Conservation (phyloP, 208 protist genomes). For the Leishmania guyanensis region DNA sequence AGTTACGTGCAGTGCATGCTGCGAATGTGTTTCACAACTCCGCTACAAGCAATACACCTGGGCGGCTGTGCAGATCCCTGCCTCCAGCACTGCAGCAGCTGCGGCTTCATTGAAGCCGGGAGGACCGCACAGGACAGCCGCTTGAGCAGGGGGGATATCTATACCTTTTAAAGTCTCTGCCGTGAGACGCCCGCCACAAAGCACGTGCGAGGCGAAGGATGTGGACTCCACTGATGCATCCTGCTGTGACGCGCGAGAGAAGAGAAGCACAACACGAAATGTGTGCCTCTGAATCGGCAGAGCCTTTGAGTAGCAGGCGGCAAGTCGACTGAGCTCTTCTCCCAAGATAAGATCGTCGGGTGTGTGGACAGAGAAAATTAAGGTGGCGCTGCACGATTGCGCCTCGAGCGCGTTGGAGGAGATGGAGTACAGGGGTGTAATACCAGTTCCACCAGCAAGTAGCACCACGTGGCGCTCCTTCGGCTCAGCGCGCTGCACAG, state of each 20-base stretch:
- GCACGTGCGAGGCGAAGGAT: slow-evolving; percentile 9
- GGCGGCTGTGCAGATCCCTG: slow-evolving; percentile 35
- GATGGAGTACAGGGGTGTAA: slow-evolving; percentile 68
- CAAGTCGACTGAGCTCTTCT: slow-evolving; percentile 45
- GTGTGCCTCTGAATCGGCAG: slow-evolving; percentile 13
- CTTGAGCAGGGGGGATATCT: slow-evolving; percentile 19
- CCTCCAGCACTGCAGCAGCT: slow-evolving; percentile 27
- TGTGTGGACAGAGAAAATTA: slow-evolving; percentile 51
- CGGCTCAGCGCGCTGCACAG: slow-evolving; percentile 22
- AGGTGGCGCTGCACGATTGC: slow-evolving; percentile 48
- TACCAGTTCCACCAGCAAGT: slow-evolving; percentile 66
- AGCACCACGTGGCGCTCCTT: slow-evolving; percentile 55
- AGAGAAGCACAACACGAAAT: slow-evolving; percentile 18
- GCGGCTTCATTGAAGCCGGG: slow-evolving; percentile 45
- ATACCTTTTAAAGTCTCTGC: slow-evolving; percentile 6
- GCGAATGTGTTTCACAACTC: background rate
- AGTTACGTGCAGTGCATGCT: background rate
- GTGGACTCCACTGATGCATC: slow-evolving; percentile 2
- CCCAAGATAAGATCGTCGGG: slow-evolving; percentile 43
- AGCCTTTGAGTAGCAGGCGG: slow-evolving; percentile 11
- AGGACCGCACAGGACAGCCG: slow-evolving; percentile 64
- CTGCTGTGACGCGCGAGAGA: slow-evolving; percentile 7
- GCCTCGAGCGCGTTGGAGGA: slow-evolving; percentile 39
- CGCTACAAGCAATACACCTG: slow-evolving; percentile 33
- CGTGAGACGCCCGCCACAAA: slow-evolving; percentile 14